Base-by-base conservation (phyloP, 345 rosid genomes). In the Camelina sativa region DNA sequence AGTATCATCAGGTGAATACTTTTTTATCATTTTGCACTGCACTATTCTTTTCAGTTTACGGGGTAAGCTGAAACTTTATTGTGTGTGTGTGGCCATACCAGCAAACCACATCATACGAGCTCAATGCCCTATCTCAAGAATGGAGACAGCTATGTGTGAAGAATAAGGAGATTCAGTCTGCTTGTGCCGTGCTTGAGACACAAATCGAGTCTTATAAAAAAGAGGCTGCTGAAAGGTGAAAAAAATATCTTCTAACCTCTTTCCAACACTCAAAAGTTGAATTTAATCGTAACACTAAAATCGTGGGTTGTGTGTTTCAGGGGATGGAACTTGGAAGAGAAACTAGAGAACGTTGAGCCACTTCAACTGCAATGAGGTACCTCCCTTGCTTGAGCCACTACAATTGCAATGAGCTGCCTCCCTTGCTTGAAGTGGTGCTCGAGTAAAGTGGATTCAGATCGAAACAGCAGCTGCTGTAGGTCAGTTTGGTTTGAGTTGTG, bases 31-130 rank as follows among this genome's bases (percentile, higher is more conserved):
- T 40, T 73, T 22, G 32, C 8, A 20, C 6, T 62, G 19, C 64
- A n/a, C 43, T 52, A 50, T 77, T 30, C 52, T 74, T 52, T 34
- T 23, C 62, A 0, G 34, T 59, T 28, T 37, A 11, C 4, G 1
- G 20, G 57, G 17, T 74, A 16, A 72, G 51, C 79, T 66, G 38
- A 68, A 70, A 51, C 63, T 72, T 47, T 32, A 16, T 22, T 74
- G 34, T 23, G 59, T 58, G 43, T 38, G 13, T 3, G 1, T 38
- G 54, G 57, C 60, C 22, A 60, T 61, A 72, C 46, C 83, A 95
- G 99, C 97, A 92, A 90, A 90, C 86, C 55, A 90, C 97, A 74
- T 92, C 90, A 8, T 86, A 86, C 51, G 99, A 95, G 86, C 91
- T 92, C 35, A 85, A 84, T 81, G 92, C 98, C 69, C 82, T 92